These are phyloP conservation scores for Pythium biforme DNA, from an alignment of 352 stramenopile genomes.

Conservation along the genomic window DNA sequence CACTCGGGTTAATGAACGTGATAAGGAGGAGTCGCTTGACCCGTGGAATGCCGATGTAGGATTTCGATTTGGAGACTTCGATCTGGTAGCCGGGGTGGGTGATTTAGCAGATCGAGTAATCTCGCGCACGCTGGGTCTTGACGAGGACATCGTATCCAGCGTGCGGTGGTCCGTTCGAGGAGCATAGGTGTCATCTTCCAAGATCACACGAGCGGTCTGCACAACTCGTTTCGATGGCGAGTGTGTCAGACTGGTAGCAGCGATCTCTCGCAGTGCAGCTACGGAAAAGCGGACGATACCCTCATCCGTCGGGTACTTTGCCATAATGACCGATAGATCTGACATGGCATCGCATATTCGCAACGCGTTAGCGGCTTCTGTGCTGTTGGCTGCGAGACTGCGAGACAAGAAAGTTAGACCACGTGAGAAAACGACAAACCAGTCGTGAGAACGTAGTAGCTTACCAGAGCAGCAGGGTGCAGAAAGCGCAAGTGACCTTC, in stretches of 20 bases:
- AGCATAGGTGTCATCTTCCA: constrained; percentile 44
- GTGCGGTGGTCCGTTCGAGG: neutral
- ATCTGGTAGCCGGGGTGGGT: constrained; percentile 22
- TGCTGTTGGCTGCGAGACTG: constrained; percentile 54
- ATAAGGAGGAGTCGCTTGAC: constrained; percentile 20
- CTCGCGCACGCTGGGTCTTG: constrained; percentile 4
- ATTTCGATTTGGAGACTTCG: constrained; percentile 36
- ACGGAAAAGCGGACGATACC: constrained; percentile 70
- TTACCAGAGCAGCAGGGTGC: constrained; percentile 62
- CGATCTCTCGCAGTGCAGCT: constrained; percentile 53
- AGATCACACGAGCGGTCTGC: constrained; percentile 63
- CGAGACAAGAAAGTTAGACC: neutral
- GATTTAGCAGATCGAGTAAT: constrained; percentile 13
- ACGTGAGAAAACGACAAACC: neutral
- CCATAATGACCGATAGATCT: constrained; percentile 69
- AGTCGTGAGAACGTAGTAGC: neutral
- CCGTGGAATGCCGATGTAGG: constrained; percentile 5
- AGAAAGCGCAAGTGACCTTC: constrained; percentile 70
- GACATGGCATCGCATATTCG: constrained; percentile 54
- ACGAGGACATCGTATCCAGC: constrained; percentile 1
- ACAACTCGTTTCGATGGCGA: constrained; percentile 61
- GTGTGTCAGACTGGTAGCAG: constrained; percentile 50
- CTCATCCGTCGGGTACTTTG: constrained; percentile 70
- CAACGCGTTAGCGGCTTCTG: constrained; percentile 38
- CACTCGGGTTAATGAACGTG: constrained; percentile 30